Evolutionary conservation across 805 yeast species (phyloP).

Genomic region (Candida vaughaniae): DNA sequence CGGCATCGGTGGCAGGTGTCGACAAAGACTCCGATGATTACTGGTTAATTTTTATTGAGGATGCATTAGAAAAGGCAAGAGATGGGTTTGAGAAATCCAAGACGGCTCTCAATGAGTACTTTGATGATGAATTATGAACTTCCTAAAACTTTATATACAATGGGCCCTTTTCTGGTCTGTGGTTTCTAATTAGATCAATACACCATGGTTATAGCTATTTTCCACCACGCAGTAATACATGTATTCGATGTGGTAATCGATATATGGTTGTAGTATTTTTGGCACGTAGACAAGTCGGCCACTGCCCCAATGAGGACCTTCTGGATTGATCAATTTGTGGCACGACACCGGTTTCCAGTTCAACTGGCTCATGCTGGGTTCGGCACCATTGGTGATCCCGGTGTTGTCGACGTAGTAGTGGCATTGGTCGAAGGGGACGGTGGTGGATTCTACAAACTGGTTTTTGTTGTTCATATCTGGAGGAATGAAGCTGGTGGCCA

Average conservation of each 20-base stretch:
- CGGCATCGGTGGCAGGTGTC: slow-evolving; percentile 11
- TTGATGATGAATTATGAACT: slow-evolving; percentile 31
- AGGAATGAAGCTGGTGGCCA: slow-evolving; percentile 52
- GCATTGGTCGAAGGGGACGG: slow-evolving; percentile 53
- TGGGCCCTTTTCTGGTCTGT: too few relatives aligned
- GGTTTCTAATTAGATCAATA: not conserved
- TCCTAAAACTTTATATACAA: too few relatives aligned
- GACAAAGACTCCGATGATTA: slow-evolving; percentile 24
- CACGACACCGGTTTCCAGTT: slow-evolving; percentile 54
- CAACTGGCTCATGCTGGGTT: slow-evolving; percentile 19
- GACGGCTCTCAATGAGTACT: slow-evolving; percentile 51
- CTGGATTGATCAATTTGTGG: slow-evolving; percentile 51
- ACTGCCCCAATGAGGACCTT: slow-evolving; percentile 49
- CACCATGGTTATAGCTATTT: not conserved
- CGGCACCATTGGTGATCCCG: slow-evolving; percentile 37
- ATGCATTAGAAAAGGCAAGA: slow-evolving; percentile 54
- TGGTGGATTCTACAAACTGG: slow-evolving; percentile 57
- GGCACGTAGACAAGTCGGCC: slow-evolving; percentile 59
- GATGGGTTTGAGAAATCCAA: slow-evolving; percentile 51
- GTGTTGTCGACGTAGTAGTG: slow-evolving; percentile 67
- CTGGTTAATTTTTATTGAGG: slow-evolving; percentile 47
- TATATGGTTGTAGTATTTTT: slow-evolving; percentile 16
- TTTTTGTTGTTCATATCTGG: slow-evolving; percentile 74
- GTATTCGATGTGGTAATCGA: slow-evolving; percentile 39
- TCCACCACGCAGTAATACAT: too few relatives aligned